These are phyloP conservation scores for Gnaphalium uliginosum DNA, from an alignment of 129 eudicot genomes.

Conservation along the genomic window DNA sequence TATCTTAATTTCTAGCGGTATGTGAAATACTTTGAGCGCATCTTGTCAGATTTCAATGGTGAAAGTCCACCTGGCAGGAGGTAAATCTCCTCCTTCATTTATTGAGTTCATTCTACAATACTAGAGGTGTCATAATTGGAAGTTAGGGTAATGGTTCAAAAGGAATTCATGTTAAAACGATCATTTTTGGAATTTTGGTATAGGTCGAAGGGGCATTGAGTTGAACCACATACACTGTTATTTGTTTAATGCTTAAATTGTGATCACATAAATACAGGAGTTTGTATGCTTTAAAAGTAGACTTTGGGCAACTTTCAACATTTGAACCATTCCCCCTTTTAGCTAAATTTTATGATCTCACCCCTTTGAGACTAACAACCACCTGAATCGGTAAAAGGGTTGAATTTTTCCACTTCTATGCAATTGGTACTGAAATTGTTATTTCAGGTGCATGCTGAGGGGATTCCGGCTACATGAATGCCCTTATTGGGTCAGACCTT, in stretches of 20 bases:
- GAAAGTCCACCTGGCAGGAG: slow-evolving; percentile 85
- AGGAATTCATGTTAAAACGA: not conserved
- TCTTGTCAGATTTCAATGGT: slow-evolving; percentile 59
- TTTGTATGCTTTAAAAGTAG: not conserved
- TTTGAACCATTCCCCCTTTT: not conserved
- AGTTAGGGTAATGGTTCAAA: not conserved
- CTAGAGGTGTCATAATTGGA: not conserved
- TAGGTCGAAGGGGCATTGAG: not conserved
- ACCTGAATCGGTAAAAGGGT: not conserved
- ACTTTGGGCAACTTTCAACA: not conserved
- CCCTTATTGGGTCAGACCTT: slow-evolving; percentile 97
- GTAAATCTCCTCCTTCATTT: slow-evolving; percentile 41
- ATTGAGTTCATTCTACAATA: slow-evolving; percentile 15
- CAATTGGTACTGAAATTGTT: slow-evolving; percentile 26
- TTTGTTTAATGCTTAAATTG: not conserved
- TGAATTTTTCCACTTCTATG: not conserved
- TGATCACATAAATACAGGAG: not conserved
- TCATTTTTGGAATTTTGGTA: not conserved
- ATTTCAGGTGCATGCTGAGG: slow-evolving; percentile 94
- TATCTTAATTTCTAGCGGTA: slow-evolving; percentile 57
- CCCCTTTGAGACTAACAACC: not conserved
- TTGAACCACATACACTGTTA: not conserved
- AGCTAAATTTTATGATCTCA: not conserved
- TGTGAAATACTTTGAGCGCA: slow-evolving; percentile 85
- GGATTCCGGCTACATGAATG: slow-evolving; percentile 89